Conservation (phyloP, 768 basidiomycete species). For the Xanthoconium stramineum region DNA sequence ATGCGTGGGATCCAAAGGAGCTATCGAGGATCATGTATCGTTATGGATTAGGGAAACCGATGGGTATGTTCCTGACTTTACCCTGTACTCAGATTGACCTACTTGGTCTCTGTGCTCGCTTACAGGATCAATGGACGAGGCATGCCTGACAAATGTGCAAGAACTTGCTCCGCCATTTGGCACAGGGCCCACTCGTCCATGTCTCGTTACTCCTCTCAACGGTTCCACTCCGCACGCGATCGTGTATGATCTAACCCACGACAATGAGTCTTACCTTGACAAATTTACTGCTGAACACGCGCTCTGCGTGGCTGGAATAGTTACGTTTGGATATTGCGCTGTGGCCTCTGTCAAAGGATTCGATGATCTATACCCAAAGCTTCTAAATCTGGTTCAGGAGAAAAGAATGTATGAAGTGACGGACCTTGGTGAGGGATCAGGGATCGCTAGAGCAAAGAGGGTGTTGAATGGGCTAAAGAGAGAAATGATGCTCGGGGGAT, state of each 20-base stretch:
- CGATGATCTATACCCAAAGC: conserved; percentile 93
- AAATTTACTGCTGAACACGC: conserved; percentile 95
- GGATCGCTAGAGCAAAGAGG: conserved; percentile 59
- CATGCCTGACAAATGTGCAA: conserved; percentile 72
- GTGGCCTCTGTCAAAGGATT: conserved; percentile 96
- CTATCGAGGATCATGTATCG: conserved; percentile 84
- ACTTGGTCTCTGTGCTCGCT: not conserved
- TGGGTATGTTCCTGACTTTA: conserved; percentile 50
- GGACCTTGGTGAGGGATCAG: conserved; percentile 51
- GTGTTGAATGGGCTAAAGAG: conserved; percentile 83
- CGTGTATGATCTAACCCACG: conserved; percentile 94
- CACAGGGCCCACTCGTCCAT: conserved; percentile 71
- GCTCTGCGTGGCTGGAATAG: conserved; percentile 90
- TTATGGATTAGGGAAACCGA: conserved; percentile 89
- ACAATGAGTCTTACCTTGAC: conserved; percentile 89
- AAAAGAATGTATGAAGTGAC: conserved; percentile 74
- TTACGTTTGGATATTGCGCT: conserved; percentile 84
- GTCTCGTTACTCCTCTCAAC: conserved; percentile 72
- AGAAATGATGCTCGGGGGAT: conserved; percentile 88
- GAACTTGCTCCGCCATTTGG: conserved; percentile 81
- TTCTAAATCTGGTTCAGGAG: conserved; percentile 87
- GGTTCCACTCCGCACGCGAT: conserved; percentile 91
- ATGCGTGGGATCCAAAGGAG: conserved; percentile 87
- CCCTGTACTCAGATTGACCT: not conserved
- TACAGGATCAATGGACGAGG: conserved; percentile 88